These are phyloP conservation scores for Russula ochroleuca DNA, from an alignment of 768 basidiomycete genomes.

Conservation along the genomic window DNA sequence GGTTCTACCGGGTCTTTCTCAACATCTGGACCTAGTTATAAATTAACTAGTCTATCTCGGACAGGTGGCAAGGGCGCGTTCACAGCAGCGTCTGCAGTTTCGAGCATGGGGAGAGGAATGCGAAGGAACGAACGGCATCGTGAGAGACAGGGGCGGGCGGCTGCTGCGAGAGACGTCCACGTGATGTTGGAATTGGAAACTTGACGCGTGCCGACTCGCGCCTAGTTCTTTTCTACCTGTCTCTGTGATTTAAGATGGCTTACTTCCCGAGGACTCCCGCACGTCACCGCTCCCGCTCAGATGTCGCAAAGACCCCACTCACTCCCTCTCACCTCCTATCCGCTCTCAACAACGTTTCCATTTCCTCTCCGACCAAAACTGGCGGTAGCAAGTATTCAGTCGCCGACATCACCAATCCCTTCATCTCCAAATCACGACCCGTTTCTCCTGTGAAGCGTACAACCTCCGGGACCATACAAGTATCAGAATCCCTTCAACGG, in stretches of 20 bases:
- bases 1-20: not conserved
- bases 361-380: slow-evolving; percentile 36
- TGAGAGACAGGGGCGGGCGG: too few relatives aligned
- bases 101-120: too few relatives aligned
- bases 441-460: slow-evolving; percentile 64
- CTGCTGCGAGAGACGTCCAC: too few relatives aligned
- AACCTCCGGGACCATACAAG: slow-evolving; percentile 43
- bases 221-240: not conserved
- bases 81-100: too few relatives aligned
- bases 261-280: slow-evolving; percentile 44
- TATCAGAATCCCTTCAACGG: slow-evolving; percentile 51
- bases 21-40: not conserved
- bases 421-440: slow-evolving; percentile 53
- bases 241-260: slow-evolving; percentile 27
- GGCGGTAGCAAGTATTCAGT: slow-evolving; percentile 26
- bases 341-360: slow-evolving; percentile 37
- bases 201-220: not conserved
- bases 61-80: too few relatives aligned
- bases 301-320: slow-evolving; percentile 45
- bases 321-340: slow-evolving; percentile 41
- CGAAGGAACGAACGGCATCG: too few relatives aligned
- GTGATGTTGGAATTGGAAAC: slow-evolving; percentile 16
- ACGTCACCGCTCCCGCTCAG: slow-evolving; percentile 46
- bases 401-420: slow-evolving; percentile 59
- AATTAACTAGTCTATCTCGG: too few relatives aligned